Base-by-base conservation (phyloP, 257 asterid genomes). In the Primulina huaijiensis region DNA sequence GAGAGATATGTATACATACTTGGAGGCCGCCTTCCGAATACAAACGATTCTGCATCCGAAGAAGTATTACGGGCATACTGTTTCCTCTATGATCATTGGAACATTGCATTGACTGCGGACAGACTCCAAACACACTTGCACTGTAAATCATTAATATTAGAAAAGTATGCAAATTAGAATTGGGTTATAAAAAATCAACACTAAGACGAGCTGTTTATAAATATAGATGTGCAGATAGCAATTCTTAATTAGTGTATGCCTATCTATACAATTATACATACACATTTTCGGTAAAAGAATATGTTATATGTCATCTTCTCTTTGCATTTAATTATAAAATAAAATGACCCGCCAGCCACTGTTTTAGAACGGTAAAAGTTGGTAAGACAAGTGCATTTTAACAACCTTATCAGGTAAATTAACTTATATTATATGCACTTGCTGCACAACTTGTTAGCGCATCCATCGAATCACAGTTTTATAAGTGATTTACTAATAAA, bases 31-130 rank as follows among this genome's bases (percentile, higher is more conserved):
- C 91, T 71, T 86, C 92, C 0, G 88, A 77, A 72, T 89, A 89
- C 70, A 91, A 71, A 21, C 87, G 86, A 62, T 64, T 77, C 64
- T 89, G 97, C 96, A 91, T 81, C 83, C 83, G 75, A 21, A 91
- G 92, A 27, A 91, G 96, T 73, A 89, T 79, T 2, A 88, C 87
- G 8, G 96, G 97, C 64, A 89, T 90, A 53, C 96, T 84, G 81
- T 91, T 87, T 69, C 97, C 97, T 75, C 92, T 82, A 2, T 56
- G 33, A 77, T 91, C 96, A 75, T 80, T 80, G 3, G 91, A 82
- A 72, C 97, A 91, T 73, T 89, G 96, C 97, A 91, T 89, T 7
- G 97, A 91, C 74, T 89, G 82, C 25, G 96, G 89, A 27, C 95
- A 91, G 67, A 91, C 96, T 64, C 97, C 97, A 74, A 89, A 91